A percentile compares a stretch with the other conserved stretches of the same genome.
phyloP scores from a whole-genome alignment of 2,329 filamentous ascomycete species.

The Dothidotthia symphoricarpi region DNA sequence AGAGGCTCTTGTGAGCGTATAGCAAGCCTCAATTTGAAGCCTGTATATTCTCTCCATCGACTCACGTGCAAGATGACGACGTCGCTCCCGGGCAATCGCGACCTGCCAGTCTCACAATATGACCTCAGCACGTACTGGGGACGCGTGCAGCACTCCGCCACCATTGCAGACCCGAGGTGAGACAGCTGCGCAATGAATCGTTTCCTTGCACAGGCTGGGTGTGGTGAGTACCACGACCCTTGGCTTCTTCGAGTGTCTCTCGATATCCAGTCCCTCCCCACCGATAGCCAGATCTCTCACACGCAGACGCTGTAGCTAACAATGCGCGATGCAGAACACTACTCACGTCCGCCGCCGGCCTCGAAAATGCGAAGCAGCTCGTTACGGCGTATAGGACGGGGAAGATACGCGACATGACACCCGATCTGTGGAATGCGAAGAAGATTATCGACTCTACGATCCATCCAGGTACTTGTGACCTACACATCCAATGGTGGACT shows the following conservation, averaged over 20 bases:
- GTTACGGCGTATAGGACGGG: slow-evolving; percentile 85
- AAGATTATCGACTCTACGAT: slow-evolving; percentile 96
- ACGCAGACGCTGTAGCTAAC: slow-evolving; percentile 13
- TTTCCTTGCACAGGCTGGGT: slow-evolving; percentile 20
- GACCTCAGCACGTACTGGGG: slow-evolving; percentile 94
- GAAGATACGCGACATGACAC: slow-evolving; percentile 74
- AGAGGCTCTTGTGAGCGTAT: slow-evolving; percentile 1
- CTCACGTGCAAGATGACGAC: slow-evolving; percentile 52
- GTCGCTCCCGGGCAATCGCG: slow-evolving; percentile 65
- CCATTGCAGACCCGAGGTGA: slow-evolving; percentile 94
- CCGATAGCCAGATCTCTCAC: no score
- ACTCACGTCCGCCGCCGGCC: slow-evolving; percentile 71
- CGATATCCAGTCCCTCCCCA: slow-evolving; percentile 1
- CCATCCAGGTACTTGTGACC: slow-evolving; percentile 70
- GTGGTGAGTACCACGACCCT: slow-evolving; percentile 42
- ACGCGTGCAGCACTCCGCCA: slow-evolving; percentile 82
- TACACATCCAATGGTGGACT: not conserved
- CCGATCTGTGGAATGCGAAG: slow-evolving; percentile 91
- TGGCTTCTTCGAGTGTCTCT: slow-evolving; percentile 10
- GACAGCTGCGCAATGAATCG: slow-evolving; percentile 38
- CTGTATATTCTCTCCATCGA: not conserved
- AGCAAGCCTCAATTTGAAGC: slow-evolving; percentile 2
- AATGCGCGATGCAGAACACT: slow-evolving; percentile 65
- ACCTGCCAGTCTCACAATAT: slow-evolving; percentile 88
- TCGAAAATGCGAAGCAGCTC: slow-evolving; percentile 82